These are phyloP conservation scores for Lactarius psammicola DNA, from an alignment of 768 basidiomycete species.

Conservation along the genomic window DNA sequence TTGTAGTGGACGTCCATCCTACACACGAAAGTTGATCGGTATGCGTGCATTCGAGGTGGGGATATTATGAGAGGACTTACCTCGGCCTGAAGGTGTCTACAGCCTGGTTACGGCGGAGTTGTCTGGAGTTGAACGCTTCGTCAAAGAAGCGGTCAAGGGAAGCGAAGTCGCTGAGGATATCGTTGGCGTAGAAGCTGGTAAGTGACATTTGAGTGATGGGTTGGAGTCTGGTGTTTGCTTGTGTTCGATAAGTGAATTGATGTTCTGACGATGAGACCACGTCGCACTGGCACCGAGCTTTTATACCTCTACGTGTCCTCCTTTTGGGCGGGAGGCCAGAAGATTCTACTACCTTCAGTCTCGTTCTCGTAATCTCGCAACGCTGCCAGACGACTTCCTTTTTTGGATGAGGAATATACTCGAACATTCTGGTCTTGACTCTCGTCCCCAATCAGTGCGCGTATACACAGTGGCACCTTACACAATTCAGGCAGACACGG, in stretches of 20 bases:
- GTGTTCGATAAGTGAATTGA: background rate
- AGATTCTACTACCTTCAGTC: background rate
- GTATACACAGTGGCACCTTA: background rate
- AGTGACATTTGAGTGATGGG: constrained; percentile 8
- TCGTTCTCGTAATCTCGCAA: constrained; percentile 7
- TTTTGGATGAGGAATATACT: background rate
- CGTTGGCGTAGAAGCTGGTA: background rate
- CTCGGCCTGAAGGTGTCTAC: constrained; percentile 6
- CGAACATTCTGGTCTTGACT: constrained; percentile 2
- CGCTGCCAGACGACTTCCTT: background rate
- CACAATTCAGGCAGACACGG: background rate
- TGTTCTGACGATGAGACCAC: background rate
- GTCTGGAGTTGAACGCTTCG: background rate
- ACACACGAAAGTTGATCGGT: background rate
- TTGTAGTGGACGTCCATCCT: constrained; percentile 56
- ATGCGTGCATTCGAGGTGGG: background rate
- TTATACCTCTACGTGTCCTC: constrained; percentile 7
- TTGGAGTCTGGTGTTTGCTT: background rate
- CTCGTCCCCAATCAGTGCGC: background rate
- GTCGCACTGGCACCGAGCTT: background rate
- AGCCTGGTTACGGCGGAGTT: background rate
- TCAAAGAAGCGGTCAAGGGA: constrained; percentile 13
- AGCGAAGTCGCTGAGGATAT: background rate
- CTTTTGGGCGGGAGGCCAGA: background rate
- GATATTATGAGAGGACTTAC: background rate